Evolutionary conservation across 225 moss, liverwort and hornwort genomes (phyloP).

Genomic region (Lunularia cruciata): DNA sequence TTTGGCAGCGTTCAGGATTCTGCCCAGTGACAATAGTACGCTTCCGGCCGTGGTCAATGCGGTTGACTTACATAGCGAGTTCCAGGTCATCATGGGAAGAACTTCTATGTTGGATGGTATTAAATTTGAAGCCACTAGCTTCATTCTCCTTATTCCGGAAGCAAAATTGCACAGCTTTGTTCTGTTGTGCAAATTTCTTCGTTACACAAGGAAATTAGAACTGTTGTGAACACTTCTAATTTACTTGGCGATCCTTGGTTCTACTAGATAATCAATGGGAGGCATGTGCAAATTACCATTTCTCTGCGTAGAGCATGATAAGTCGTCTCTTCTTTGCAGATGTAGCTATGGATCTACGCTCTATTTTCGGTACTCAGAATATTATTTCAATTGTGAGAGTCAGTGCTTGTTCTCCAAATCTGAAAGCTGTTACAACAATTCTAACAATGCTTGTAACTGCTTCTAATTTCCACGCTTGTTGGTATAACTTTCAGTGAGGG

Average conservation of each 20-base stretch:
- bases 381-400: background rate
- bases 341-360: background rate
- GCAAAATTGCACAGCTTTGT: background rate
- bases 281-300: too few relatives aligned
- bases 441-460: background rate
- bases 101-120: background rate
- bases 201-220: too few relatives aligned
- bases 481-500: background rate
- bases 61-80: background rate
- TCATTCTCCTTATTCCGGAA: background rate
- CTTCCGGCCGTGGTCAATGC: slow-evolving; percentile 5
- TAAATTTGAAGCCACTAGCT: too few relatives aligned
- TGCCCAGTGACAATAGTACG: background rate
- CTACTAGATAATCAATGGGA: too few relatives aligned
- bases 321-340: background rate
- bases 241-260: too few relatives aligned
- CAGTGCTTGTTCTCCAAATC: background rate
- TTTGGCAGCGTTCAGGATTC: background rate
- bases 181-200: too few relatives aligned
- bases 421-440: background rate
- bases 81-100: background rate
- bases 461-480: background rate
- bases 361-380: background rate
- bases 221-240: too few relatives aligned
- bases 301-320: too few relatives aligned